Evolutionary conservation across 1,139 yeast species (phyloP).

Genomic region (Williopsis jadinii): DNA sequence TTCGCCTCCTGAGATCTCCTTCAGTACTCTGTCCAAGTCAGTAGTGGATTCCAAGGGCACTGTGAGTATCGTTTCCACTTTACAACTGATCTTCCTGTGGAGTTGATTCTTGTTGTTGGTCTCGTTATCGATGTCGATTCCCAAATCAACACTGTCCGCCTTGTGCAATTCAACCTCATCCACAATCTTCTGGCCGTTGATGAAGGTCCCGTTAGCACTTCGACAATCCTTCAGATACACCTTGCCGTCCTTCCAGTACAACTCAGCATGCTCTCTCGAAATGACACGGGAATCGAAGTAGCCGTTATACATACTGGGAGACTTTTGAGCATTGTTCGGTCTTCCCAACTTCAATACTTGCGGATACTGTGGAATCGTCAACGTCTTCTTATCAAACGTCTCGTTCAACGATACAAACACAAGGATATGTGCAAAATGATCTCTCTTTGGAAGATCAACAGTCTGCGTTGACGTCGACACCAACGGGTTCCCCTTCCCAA

Average conservation of each 20-base stretch:
- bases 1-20: constrained; percentile 11
- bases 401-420: constrained; percentile 71
- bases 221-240: constrained; percentile 80
- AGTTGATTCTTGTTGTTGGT: constrained; percentile 38
- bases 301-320: constrained; percentile 79
- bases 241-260: constrained; percentile 59
- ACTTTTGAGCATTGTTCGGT: constrained; percentile 65
- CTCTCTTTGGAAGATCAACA: constrained; percentile 18
- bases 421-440: constrained; percentile 37
- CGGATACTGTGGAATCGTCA: constrained; percentile 76
- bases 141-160: constrained; percentile 80
- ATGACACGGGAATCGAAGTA: constrained; percentile 91
- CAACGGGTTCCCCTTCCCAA: constrained; percentile 9
- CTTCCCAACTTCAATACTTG: constrained; percentile 84
- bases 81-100: constrained; percentile 80
- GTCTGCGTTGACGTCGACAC: not conserved
- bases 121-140: constrained; percentile 84
- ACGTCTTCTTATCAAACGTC: constrained; percentile 72
- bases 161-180: constrained; percentile 56
- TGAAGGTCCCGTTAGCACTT: constrained; percentile 90
- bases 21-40: constrained; percentile 12
- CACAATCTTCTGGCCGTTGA: constrained; percentile 66
- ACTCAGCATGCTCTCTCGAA: constrained; percentile 88
- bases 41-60: constrained; percentile 32
- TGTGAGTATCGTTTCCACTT: constrained; percentile 63